Evolutionary conservation across 202 grass and related monocot species (phyloP).

Genomic region (Schoenoplectus triqueter): DNA sequence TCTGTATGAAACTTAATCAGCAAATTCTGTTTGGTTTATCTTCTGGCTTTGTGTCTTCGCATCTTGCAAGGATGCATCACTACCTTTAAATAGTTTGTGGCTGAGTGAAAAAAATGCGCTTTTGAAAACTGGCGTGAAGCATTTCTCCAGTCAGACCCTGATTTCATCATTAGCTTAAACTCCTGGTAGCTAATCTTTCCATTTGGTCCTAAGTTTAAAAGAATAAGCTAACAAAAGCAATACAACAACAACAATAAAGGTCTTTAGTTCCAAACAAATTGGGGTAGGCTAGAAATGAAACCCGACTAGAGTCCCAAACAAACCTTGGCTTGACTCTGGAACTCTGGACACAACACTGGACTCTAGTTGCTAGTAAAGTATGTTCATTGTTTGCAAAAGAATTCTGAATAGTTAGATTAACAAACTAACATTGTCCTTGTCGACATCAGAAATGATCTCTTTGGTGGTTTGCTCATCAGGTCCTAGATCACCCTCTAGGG

Average conservation of each 20-base stretch:
- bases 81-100: slow-evolving; percentile 60
- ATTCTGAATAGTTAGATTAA: slow-evolving; percentile 35
- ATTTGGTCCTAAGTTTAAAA: slow-evolving; percentile 43
- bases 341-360: neutral
- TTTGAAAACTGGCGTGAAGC: slow-evolving; percentile 61
- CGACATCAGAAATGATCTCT: slow-evolving; percentile 71
- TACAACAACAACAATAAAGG: no score
- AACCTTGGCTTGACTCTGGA: neutral
- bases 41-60: slow-evolving; percentile 21
- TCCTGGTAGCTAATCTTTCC: slow-evolving; percentile 84
- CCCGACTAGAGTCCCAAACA: no score
- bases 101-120: slow-evolving; percentile 62
- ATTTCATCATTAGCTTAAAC: slow-evolving; percentile 93
- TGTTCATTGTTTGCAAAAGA: neutral
- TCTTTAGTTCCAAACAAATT: no score
- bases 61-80: slow-evolving; percentile 30
- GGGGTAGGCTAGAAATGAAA: no score
- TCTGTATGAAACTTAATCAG: slow-evolving; percentile 33
- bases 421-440: slow-evolving; percentile 75
- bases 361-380: slow-evolving; percentile 15
- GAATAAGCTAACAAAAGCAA: neutral
- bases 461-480: slow-evolving; percentile 63
- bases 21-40: slow-evolving; percentile 20
- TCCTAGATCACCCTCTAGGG: slow-evolving; percentile 70
- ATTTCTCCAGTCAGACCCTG: slow-evolving; percentile 87